phyloP scores from a whole-genome alignment of 371 early-diverging fungal genomes.

The Apophysomyces elegans region DNA sequence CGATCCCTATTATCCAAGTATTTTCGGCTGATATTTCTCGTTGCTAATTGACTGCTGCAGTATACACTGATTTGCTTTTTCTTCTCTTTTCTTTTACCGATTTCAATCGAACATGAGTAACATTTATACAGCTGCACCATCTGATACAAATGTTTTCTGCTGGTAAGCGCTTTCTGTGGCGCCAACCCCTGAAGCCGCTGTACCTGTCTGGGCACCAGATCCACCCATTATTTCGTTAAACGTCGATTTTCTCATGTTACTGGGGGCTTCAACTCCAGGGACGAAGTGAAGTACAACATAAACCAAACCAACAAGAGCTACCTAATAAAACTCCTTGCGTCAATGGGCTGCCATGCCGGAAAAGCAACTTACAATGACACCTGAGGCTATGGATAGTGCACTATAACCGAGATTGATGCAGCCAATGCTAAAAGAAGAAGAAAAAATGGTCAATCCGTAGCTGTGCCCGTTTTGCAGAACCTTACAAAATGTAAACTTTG shows the following conservation, averaged over 20 bases:
- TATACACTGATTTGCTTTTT: too few species aligned
- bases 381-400: neutral
- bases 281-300: conserved; percentile 16
- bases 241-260: conserved; percentile 16
- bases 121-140: conserved; percentile 13
- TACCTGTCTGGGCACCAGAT: neutral
- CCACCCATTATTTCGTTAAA: conserved; percentile 13
- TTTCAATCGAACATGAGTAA: too few species aligned
- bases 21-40: too few species aligned
- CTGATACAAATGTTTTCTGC: conserved; percentile 17
- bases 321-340: neutral
- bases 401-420: neutral
- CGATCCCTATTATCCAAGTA: too few species aligned
- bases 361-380: conserved; percentile 2
- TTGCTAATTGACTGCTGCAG: too few species aligned
- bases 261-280: conserved; percentile 14
- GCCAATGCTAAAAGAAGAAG: neutral
- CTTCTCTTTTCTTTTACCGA: neutral
- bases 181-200: neutral
- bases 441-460: neutral
- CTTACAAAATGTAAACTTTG: conserved; percentile 1
- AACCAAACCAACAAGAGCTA: conserved; percentile 15
- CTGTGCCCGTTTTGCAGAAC: neutral
- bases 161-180: neutral
- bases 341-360: neutral